Conservation (phyloP, 257 asterid genomes). For the Capsicum pubescens region DNA sequence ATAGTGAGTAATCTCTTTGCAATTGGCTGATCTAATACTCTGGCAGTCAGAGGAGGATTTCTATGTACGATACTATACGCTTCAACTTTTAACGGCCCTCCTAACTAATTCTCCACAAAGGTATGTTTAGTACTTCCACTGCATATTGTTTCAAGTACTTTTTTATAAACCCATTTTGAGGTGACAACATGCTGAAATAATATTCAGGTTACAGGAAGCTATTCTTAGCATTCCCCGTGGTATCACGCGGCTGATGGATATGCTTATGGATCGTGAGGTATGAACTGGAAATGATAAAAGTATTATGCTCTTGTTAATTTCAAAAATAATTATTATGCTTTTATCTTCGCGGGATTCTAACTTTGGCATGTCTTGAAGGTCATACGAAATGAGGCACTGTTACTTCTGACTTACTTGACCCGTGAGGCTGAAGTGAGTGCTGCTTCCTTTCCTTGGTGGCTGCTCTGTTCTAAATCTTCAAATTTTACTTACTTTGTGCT, state of each 20-base stretch:
- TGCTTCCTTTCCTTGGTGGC: constrained; percentile 22
- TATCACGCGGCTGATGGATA: constrained; percentile 92
- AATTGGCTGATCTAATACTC: constrained; percentile 42
- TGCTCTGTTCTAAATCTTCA: not conserved
- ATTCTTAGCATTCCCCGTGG: constrained; percentile 90
- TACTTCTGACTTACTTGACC: constrained; percentile 91
- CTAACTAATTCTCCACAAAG: constrained; percentile 84
- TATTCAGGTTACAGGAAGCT: constrained; percentile 92
- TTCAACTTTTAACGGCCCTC: constrained; percentile 89
- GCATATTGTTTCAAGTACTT: constrained; percentile 26
- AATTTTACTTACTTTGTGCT: constrained; percentile 12
- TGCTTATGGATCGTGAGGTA: constrained; percentile 99
- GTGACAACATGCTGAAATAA: constrained; percentile 32
- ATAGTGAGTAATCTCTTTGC: not conserved
- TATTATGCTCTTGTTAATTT: not conserved
- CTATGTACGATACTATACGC: constrained; percentile 86
- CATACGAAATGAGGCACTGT: constrained; percentile 85
- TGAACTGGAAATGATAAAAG: constrained; percentile 33
- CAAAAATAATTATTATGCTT: not conserved
- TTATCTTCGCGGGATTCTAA: constrained; percentile 11
- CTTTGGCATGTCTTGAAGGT: constrained; percentile 51
- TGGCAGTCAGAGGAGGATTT: constrained; percentile 95
- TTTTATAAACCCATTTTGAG: constrained; percentile 21
- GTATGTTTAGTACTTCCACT: constrained; percentile 43
- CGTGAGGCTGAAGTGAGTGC: constrained; percentile 93